Percentiles rank a stretch among this genome's conserved stretches.
Conservation (phyloP, 345 rosid genomes). For the Pelargonium nanum region DNA sequence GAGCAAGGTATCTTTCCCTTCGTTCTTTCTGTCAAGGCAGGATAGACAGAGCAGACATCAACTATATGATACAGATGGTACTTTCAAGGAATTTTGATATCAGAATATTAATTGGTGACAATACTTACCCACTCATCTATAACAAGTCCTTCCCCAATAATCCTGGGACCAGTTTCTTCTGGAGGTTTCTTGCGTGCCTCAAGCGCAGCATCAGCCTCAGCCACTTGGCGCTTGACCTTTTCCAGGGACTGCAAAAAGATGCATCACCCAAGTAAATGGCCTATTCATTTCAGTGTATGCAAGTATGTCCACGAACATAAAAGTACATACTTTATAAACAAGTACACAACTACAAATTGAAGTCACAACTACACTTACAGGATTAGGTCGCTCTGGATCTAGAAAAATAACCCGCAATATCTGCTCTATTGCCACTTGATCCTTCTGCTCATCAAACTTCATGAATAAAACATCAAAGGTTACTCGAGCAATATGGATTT, state of each 20-base stretch:
- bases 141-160: constrained; percentile 98
- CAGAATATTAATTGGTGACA: neutral
- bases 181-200: constrained; percentile 78
- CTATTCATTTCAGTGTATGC: neutral
- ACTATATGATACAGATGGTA: neutral
- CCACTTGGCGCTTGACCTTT: constrained; percentile 76
- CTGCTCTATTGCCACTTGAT: constrained; percentile 67
- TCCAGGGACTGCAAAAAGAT: constrained; percentile 43
- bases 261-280: neutral
- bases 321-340: too few species aligned
- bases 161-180: constrained; percentile 69
- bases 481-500: constrained; percentile 1
- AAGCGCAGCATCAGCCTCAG: constrained; percentile 80
- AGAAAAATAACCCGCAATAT: constrained; percentile 75
- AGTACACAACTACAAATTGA: neutral
- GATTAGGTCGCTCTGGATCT: constrained; percentile 62
- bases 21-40: constrained; percentile 64
- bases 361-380: constrained; percentile 39
- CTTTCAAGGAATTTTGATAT: neutral
- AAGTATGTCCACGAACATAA: neutral
- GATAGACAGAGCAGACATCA: neutral
- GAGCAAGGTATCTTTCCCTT: constrained; percentile 90
- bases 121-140: constrained; percentile 95
- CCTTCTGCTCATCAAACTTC: constrained; percentile 97
- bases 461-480: neutral